Percentiles rank a stretch among this genome's conserved stretches.
Evolutionary conservation across 139 green algal species (phyloP).

Genomic region (Dunaliella sp.): DNA sequence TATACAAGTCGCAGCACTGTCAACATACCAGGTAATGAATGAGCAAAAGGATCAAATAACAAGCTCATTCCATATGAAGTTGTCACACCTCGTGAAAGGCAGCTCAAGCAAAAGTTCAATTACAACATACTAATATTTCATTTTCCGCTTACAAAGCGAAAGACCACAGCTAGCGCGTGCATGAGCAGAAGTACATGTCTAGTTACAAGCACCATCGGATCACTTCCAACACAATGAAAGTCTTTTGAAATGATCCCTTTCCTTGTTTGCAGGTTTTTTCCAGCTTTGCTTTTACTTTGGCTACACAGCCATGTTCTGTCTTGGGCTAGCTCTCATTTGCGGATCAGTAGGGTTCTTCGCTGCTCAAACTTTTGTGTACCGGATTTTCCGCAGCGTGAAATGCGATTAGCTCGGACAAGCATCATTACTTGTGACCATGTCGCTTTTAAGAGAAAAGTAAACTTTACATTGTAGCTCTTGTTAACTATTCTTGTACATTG

Average conservation of each 20-base stretch:
- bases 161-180: not conserved
- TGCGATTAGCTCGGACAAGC: constrained; percentile 83
- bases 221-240: not conserved
- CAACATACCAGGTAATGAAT: too few relatives aligned
- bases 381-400: constrained; percentile 94
- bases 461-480: too few relatives aligned
- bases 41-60: too few relatives aligned
- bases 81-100: too few relatives aligned
- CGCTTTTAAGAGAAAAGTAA: too few relatives aligned
- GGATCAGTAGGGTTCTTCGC: constrained; percentile 88
- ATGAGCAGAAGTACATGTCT: not conserved
- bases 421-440: too few relatives aligned
- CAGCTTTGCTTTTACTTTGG: constrained; percentile 97
- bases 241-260: not conserved
- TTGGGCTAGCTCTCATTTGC: constrained; percentile 67
- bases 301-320: constrained; percentile 93
- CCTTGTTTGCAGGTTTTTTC: constrained; percentile 75
- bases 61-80: too few relatives aligned
- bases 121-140: not conserved
- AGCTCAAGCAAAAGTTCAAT: not conserved
- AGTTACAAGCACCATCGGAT: not conserved
- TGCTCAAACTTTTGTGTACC: constrained; percentile 77
- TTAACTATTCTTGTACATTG: too few relatives aligned
- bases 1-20: too few relatives aligned
- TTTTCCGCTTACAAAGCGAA: not conserved